phyloP scores from a whole-genome alignment of 2,329 filamentous ascomycete genomes.

The Whalleya microplaca region DNA sequence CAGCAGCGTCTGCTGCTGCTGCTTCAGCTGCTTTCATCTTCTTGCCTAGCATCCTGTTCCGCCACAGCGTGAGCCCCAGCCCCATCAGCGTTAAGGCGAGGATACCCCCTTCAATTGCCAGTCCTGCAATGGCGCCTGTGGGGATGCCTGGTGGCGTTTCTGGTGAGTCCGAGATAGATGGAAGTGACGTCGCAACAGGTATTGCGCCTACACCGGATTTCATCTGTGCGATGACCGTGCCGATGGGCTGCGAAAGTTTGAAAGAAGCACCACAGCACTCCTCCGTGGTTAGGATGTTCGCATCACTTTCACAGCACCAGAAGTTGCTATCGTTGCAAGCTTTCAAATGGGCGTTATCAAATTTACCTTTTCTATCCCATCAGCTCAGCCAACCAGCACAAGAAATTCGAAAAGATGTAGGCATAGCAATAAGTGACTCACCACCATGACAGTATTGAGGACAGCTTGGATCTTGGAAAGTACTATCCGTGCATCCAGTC shows the following conservation, averaged over 20 bases:
- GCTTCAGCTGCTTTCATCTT: slow-evolving; percentile 13
- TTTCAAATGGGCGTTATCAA: slow-evolving; percentile 20
- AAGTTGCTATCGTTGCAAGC: slow-evolving; percentile 23
- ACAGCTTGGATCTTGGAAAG: slow-evolving; percentile 26
- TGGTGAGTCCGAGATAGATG: background rate
- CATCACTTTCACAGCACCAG: slow-evolving; percentile 25
- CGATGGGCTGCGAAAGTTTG: slow-evolving; percentile 20
- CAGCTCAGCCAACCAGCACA: background rate
- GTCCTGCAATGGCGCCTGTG: slow-evolving; percentile 16
- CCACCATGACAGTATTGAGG: slow-evolving; percentile 25
- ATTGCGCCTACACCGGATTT: slow-evolving; percentile 16
- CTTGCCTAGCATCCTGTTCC: slow-evolving; percentile 9
- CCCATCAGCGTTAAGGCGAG: slow-evolving; percentile 7
- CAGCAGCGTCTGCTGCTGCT: slow-evolving; percentile 4
- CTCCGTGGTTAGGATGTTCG: slow-evolving; percentile 14
- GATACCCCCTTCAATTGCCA: slow-evolving; percentile 17
- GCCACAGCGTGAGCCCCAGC: slow-evolving; percentile 18
- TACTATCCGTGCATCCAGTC: slow-evolving; percentile 27
- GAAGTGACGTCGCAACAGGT: slow-evolving; percentile 12
- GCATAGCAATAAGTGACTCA: slow-evolving; percentile 8
- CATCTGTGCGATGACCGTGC: slow-evolving; percentile 24
- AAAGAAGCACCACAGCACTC: slow-evolving; percentile 25
- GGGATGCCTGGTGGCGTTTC: slow-evolving; percentile 5
- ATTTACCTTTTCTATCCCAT: slow-evolving; percentile 9
- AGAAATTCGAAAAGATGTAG: background rate